phyloP scores from a whole-genome alignment of 345 rosid genomes.

The Citropsis articulata region DNA sequence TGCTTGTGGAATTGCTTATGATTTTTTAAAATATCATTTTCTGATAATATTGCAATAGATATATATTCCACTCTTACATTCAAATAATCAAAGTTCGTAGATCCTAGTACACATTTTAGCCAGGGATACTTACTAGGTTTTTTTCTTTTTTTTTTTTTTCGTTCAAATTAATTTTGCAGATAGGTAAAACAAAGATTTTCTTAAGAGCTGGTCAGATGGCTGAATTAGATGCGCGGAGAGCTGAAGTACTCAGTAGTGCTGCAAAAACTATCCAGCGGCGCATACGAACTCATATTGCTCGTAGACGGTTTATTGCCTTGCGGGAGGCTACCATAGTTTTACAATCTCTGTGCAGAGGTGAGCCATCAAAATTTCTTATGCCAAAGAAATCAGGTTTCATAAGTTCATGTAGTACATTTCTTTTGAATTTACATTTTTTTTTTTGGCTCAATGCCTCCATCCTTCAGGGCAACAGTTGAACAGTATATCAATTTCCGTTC shows the following conservation, averaged over 20 bases:
- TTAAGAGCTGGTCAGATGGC: conserved; percentile 99
- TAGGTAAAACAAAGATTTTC: conserved; percentile 94
- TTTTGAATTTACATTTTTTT: neutral
- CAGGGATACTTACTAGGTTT: neutral
- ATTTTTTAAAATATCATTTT: neutral
- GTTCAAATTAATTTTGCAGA: conserved; percentile 43
- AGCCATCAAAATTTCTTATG: conserved; percentile 6
- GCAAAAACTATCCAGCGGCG: conserved; percentile 85
- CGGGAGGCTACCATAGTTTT: conserved; percentile 53
- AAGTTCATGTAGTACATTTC: neutral
- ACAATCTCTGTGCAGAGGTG: conserved; percentile 74
- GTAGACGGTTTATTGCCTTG: conserved; percentile 65
- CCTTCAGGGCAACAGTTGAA: neutral
- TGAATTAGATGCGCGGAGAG: conserved; percentile 84
- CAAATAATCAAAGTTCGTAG: neutral
- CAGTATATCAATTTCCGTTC: neutral
- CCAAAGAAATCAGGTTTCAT: conserved; percentile 1
- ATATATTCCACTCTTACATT: neutral
- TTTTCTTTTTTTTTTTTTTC: neutral
- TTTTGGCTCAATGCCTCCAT: neutral
- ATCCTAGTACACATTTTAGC: neutral
- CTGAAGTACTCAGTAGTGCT: conserved; percentile 74
- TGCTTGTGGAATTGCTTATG: conserved; percentile 6
- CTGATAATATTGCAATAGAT: neutral
- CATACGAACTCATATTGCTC: conserved; percentile 64